Evolutionary conservation across 1,139 yeast genomes (phyloP).

Genomic region (Hyphopichia fennica): DNA sequence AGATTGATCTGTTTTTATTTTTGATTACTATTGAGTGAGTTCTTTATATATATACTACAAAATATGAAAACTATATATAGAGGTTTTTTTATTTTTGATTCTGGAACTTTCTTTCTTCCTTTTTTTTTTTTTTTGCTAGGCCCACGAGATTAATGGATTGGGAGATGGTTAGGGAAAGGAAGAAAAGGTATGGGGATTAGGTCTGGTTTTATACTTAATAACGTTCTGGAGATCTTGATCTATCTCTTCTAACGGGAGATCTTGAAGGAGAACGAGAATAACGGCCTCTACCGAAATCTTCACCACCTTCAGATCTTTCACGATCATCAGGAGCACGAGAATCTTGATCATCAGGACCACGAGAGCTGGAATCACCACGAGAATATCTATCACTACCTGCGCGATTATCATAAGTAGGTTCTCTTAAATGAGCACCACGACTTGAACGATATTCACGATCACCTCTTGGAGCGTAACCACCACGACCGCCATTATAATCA

Average conservation of each 20-base stretch:
- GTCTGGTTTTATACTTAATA: conserved; percentile 13
- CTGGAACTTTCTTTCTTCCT: background rate
- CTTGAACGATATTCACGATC: conserved; percentile 16
- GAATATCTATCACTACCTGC: conserved; percentile 14
- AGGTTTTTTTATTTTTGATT: background rate
- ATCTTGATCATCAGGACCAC: conserved; percentile 11
- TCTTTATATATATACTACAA: background rate
- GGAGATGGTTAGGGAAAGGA: background rate
- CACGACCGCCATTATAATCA: conserved; percentile 11
- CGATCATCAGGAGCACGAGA: conserved; percentile 7
- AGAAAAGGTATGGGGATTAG: background rate
- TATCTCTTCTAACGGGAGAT: conserved; percentile 38
- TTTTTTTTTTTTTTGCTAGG: too few species aligned
- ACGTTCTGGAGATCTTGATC: conserved; percentile 46
- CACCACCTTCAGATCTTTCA: conserved; percentile 9
- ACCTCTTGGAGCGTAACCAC: conserved; percentile 5
- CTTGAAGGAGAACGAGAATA: conserved; percentile 44
- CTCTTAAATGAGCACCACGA: conserved; percentile 18
- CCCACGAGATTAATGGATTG: too few species aligned
- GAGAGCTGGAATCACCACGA: conserved; percentile 2
- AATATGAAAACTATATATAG: background rate
- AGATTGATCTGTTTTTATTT: too few species aligned
- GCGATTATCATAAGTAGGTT: conserved; percentile 21
- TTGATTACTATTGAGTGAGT: too few species aligned
- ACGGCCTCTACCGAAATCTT: conserved; percentile 23